Evolutionary conservation across 257 asterid species (phyloP).

Genomic region (Nicotiana benthamiana): DNA sequence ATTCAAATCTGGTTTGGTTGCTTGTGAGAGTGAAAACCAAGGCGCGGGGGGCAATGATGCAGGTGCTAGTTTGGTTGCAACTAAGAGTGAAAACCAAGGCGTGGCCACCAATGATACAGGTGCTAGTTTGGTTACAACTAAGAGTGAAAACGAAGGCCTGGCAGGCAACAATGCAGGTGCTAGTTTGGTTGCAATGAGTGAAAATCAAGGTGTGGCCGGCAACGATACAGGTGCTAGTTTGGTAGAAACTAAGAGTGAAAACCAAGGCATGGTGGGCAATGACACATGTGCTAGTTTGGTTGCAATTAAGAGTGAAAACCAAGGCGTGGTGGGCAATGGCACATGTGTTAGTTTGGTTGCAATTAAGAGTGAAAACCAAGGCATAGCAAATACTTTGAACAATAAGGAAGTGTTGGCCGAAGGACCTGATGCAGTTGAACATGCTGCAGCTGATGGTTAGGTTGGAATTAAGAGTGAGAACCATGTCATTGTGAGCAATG

Average conservation of each 20-base stretch:
- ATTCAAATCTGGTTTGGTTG: not conserved
- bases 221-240: not conserved
- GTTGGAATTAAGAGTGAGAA: constrained; percentile 10
- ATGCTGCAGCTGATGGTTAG: constrained; percentile 11
- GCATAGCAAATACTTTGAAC: not conserved
- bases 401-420: constrained; percentile 6
- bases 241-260: not conserved
- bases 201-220: not conserved
- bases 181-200: constrained; percentile 6
- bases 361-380: too few relatives aligned
- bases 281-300: not conserved
- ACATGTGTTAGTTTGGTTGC: too few relatives aligned
- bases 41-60: not conserved
- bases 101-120: too few relatives aligned
- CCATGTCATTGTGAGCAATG: constrained; percentile 10
- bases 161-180: not conserved
- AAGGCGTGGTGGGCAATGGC: too few relatives aligned
- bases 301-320: constrained; percentile 9
- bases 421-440: constrained; percentile 17
- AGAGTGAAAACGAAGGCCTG: too few relatives aligned
- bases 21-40: not conserved
- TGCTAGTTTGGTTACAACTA: too few relatives aligned
- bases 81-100: not conserved
- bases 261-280: not conserved
- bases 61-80: not conserved